These are phyloP conservation scores for Glonium stellatum DNA, from an alignment of 495 filamentous ascomycete genomes.

Conservation along the genomic window DNA sequence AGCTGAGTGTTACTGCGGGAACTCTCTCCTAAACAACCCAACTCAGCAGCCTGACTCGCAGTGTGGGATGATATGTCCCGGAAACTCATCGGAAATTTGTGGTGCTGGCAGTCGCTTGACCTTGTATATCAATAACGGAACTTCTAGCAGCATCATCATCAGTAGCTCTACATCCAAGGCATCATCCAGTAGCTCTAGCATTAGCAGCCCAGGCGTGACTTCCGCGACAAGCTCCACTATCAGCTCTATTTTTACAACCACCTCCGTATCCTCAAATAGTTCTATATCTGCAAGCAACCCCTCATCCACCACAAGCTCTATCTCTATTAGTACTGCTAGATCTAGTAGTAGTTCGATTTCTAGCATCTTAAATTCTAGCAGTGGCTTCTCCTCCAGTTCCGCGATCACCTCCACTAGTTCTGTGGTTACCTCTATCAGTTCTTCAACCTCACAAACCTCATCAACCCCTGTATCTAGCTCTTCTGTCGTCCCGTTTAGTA, in stretches of 20 bases:
- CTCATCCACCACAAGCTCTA: too few species aligned
- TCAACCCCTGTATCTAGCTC: background rate
- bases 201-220: background rate
- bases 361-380: too few species aligned
- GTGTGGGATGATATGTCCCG: slow-evolving; percentile 13
- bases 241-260: background rate
- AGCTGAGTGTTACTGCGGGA: slow-evolving; percentile 37
- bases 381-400: too few species aligned
- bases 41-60: background rate
- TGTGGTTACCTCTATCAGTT: background rate
- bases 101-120: slow-evolving; percentile 14
- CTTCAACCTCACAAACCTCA: background rate
- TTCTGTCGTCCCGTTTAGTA: background rate
- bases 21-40: slow-evolving; percentile 3
- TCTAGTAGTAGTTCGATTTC: too few species aligned
- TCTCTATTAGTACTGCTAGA: too few species aligned
- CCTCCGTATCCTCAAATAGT: background rate
- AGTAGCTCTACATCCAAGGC: background rate
- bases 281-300: background rate
- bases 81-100: slow-evolving; percentile 16
- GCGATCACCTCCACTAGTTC: background rate
- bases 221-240: background rate
- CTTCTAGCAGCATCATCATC: background rate
- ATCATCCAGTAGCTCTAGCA: background rate
- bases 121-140: slow-evolving; percentile 2